Evolutionary conservation across 139 green algal species (phyloP).

Genomic region (Coelastrella sp.): DNA sequence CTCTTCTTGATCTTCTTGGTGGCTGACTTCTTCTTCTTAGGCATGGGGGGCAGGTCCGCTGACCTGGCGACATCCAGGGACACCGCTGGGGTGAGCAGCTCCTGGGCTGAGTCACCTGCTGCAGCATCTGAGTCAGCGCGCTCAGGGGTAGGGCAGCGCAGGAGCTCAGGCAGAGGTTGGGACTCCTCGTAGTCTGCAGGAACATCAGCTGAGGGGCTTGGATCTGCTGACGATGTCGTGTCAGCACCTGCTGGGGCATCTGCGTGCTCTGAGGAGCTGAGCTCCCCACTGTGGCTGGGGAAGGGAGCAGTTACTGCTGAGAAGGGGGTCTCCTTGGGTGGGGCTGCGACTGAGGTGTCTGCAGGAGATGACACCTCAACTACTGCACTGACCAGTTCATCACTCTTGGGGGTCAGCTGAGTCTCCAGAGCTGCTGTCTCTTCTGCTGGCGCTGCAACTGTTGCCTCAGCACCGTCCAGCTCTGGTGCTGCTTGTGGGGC

Average conservation of each 20-base stretch:
- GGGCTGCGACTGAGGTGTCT: not conserved
- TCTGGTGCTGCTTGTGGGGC: not conserved
- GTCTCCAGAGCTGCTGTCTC: not conserved
- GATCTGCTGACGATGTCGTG: not conserved
- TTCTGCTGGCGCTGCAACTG: not conserved
- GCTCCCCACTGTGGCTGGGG: not conserved
- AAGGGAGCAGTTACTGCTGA: not conserved
- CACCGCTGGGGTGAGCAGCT: conserved; percentile 2
- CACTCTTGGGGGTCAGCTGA: not conserved
- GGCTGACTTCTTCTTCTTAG: conserved; percentile 9
- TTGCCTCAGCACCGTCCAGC: not conserved
- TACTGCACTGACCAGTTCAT: conserved; percentile 27
- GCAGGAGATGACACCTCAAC: not conserved
- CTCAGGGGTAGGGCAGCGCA: not conserved
- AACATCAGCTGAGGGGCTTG: not conserved
- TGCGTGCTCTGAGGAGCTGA: not conserved
- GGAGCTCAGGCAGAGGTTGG: conserved; percentile 14
- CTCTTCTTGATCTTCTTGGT: conserved; percentile 37
- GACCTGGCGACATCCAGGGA: not conserved
- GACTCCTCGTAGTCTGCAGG: not conserved
- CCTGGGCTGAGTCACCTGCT: not conserved
- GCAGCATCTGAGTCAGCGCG: not conserved
- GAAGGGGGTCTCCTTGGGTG: not conserved
- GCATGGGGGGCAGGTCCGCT: conserved; percentile 23
- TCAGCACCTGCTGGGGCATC: not conserved